A percentile compares a stretch with the other conserved stretches of the same genome.
phyloP scores from a whole-genome alignment of 1,284 basidiomycete genomes.

The Takashimella koratensis region DNA sequence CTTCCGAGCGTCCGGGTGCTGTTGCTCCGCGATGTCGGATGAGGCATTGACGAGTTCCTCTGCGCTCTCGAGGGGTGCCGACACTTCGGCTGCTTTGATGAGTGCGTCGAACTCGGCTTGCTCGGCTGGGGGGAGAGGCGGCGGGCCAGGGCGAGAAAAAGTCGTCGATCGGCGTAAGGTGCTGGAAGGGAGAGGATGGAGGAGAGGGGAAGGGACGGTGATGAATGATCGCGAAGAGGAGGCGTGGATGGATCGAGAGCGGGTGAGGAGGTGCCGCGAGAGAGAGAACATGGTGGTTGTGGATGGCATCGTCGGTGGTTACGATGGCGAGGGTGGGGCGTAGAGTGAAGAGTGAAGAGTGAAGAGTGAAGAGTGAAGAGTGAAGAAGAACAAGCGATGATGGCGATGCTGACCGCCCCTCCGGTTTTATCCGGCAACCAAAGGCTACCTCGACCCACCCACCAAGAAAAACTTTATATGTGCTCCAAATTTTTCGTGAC shows the following conservation, averaged over 20 bases:
- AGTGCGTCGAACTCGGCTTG: conserved; percentile 50
- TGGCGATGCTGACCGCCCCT: no score
- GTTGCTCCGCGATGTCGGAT: conserved; percentile 44
- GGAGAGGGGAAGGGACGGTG: neutral
- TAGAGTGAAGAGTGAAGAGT: neutral
- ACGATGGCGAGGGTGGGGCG: conserved; percentile 11
- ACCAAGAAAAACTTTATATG: no score
- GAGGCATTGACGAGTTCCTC: conserved; percentile 6
- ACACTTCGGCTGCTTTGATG: conserved; percentile 36
- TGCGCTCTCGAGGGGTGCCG: conserved; percentile 10
- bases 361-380: neutral
- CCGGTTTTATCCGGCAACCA: no score
- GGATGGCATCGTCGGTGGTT: conserved; percentile 3
- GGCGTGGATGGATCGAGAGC: neutral
- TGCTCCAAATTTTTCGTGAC: no score
- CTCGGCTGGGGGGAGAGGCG: conserved; percentile 42
- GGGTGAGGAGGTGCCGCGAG: neutral
- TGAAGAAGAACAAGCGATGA: no score
- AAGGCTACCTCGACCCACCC: no score
- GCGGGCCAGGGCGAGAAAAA: conserved; percentile 44
- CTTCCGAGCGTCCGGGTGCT: conserved; percentile 54
- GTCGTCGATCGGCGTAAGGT: neutral
- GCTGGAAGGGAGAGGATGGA: neutral
- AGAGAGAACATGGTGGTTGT: neutral
- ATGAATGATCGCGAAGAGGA: conserved; percentile 1